Conservation (phyloP, 306 rosid genomes). For the Cyamopsis tetragonoloba region DNA sequence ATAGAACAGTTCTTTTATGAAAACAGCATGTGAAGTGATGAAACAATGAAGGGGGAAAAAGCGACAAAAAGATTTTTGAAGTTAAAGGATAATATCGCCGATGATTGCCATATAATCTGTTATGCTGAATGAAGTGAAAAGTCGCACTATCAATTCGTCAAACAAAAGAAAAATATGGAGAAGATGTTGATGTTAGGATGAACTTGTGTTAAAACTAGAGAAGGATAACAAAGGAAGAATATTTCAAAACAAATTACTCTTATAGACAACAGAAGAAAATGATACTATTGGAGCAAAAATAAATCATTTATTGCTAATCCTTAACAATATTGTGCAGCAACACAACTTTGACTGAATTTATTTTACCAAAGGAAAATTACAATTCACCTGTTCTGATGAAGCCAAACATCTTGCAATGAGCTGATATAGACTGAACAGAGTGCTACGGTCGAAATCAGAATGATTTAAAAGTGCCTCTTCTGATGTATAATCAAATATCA, state of each 20-base stretch:
- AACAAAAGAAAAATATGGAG: not conserved
- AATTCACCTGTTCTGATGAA: constrained; percentile 55
- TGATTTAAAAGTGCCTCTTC: constrained; percentile 61
- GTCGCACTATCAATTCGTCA: not conserved
- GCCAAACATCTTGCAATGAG: constrained; percentile 67
- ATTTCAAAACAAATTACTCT: not conserved
- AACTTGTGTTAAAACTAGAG: too few species aligned
- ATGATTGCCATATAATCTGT: not conserved
- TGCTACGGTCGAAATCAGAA: constrained; percentile 45
- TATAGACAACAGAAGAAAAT: not conserved
- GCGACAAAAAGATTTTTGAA: not conserved
- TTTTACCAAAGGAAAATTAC: constrained; percentile 9
- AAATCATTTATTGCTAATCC: not conserved
- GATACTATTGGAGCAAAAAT: not conserved
- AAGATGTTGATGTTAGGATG: not conserved
- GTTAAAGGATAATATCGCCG: not conserved
- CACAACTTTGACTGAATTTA: not conserved
- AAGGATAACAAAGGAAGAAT: not conserved
- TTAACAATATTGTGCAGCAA: not conserved
- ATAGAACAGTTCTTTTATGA: not conserved
- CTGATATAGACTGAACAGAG: constrained; percentile 48
- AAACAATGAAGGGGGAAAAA: not conserved
- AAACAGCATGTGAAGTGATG: constrained; percentile 4
- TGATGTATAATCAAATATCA: constrained; percentile 70
- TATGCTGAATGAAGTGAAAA: not conserved